Conservation (phyloP, 2,329 filamentous ascomycete species). For the Sporothrix pseudoabietina region DNA sequence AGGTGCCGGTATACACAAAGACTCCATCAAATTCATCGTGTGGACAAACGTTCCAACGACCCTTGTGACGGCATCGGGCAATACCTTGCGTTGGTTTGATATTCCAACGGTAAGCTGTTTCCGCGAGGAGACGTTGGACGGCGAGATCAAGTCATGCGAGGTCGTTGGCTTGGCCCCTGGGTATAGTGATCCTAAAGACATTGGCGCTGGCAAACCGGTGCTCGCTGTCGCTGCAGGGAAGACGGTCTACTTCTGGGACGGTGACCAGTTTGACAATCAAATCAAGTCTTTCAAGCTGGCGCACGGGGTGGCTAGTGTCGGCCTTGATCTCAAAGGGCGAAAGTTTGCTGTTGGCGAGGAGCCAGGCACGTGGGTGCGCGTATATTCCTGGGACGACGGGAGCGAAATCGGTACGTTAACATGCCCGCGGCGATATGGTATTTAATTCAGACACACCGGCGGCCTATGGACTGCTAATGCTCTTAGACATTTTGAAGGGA, state of each 20-base stretch:
- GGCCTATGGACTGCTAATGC: neutral
- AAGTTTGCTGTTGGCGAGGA: conserved; percentile 89
- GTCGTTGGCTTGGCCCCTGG: conserved; percentile 69
- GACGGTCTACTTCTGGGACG: conserved; percentile 88
- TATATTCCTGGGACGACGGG: conserved; percentile 85
- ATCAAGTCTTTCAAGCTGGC: conserved; percentile 79
- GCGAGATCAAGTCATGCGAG: conserved; percentile 88
- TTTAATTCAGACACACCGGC: neutral
- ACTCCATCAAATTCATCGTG: conserved; percentile 92
- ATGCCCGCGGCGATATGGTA: neutral
- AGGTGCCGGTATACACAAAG: conserved; percentile 77
- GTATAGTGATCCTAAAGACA: conserved; percentile 61
- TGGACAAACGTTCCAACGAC: conserved; percentile 90
- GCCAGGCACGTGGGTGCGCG: conserved; percentile 93
- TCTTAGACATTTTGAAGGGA: conserved; percentile 83
- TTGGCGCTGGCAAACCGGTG: conserved; percentile 69
- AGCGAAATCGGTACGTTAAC: conserved; percentile 67
- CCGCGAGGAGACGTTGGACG: conserved; percentile 76
- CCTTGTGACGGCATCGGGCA: conserved; percentile 88
- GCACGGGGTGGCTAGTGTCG: conserved; percentile 89
- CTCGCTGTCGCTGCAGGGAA: conserved; percentile 93
- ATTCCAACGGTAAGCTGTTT: conserved; percentile 74
- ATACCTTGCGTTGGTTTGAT: conserved; percentile 93
- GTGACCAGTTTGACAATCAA: conserved; percentile 65
- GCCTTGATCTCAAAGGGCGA: conserved; percentile 76